Conservation (phyloP, 805 yeast species). For the Teunomyces pallodes region DNA sequence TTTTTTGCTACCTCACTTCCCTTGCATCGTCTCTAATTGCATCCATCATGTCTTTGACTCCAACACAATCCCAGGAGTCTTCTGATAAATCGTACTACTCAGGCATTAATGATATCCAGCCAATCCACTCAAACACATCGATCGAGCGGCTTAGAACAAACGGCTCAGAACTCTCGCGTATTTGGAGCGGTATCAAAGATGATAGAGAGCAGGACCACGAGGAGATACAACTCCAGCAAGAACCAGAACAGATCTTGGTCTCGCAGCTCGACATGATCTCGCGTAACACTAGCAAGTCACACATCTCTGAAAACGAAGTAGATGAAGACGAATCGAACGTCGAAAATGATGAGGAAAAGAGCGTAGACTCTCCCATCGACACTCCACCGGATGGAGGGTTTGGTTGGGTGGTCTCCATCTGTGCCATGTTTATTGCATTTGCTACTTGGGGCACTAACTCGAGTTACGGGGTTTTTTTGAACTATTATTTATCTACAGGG, state of each 20-base stretch:
- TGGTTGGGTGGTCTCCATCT: conserved; percentile 54
- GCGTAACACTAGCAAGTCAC: conserved; percentile 6
- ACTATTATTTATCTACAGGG: conserved; percentile 42
- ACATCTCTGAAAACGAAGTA: background rate
- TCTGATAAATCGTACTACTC: background rate
- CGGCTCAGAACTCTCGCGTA: conserved; percentile 14
- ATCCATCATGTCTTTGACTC: background rate
- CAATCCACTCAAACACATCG: background rate
- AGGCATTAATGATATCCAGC: background rate
- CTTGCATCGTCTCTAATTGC: background rate
- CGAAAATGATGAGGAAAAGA: background rate
- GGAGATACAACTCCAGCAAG: conserved; percentile 10
- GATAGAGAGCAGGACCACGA: conserved; percentile 17
- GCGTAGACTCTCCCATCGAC: background rate
- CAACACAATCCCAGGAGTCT: background rate
- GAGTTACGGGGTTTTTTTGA: conserved; percentile 56
- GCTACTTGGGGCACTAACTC: conserved; percentile 60
- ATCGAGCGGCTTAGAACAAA: conserved; percentile 7
- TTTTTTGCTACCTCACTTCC: background rate
- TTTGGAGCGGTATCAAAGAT: conserved; percentile 20
- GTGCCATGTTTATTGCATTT: conserved; percentile 43
- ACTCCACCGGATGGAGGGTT: conserved; percentile 45
- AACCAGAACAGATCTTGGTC: conserved; percentile 15
- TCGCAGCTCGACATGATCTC: conserved; percentile 16
- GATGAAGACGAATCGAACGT: conserved; percentile 4